These are phyloP conservation scores for Ilyonectria robusta DNA, from an alignment of 2,329 filamentous ascomycete genomes.

Conservation along the genomic window DNA sequence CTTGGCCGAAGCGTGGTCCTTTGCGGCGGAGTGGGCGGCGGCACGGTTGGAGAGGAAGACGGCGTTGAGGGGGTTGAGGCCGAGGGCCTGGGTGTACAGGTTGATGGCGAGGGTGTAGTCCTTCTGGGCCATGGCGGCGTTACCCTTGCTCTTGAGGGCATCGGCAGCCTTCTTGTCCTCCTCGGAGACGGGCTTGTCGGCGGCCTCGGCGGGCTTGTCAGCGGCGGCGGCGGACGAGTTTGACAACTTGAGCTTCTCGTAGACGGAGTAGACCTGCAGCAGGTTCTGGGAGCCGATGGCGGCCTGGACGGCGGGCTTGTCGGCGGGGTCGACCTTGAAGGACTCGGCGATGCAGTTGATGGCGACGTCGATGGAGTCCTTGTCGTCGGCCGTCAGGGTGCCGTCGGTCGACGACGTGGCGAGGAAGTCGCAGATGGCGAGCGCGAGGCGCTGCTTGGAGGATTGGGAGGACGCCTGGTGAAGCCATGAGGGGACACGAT, in stretches of 20 bases:
- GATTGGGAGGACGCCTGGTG: constrained; percentile 56
- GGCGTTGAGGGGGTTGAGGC: constrained; percentile 85
- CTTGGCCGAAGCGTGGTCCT: constrained; percentile 86
- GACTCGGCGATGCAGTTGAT: constrained; percentile 94
- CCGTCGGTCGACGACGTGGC: constrained; percentile 87
- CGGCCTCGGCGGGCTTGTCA: constrained; percentile 44
- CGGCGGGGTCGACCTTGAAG: constrained; percentile 92
- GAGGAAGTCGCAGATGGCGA: constrained; percentile 97
- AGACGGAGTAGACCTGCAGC: constrained; percentile 92
- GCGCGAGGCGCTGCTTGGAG: constrained; percentile 87
- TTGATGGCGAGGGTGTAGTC: constrained; percentile 88
- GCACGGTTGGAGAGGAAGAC: constrained; percentile 99
- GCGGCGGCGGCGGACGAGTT: constrained; percentile 57
- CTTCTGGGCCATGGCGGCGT: constrained; percentile 94
- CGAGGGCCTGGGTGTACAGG: constrained; percentile 89
- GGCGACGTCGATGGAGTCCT: constrained; percentile 94
- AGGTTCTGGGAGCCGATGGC: constrained; percentile 91
- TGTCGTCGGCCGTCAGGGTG: constrained; percentile 88
- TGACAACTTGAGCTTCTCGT: constrained; percentile 88
- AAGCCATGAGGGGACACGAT: background rate
- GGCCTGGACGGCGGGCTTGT: constrained; percentile 79
- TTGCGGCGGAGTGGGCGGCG: constrained; percentile 88
- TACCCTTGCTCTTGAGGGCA: constrained; percentile 89
- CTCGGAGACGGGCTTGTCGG: constrained; percentile 58
- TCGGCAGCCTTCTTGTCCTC: constrained; percentile 86